Evolutionary conservation across 768 basidiomycete species (phyloP).

Genomic region (Suillus paluster): DNA sequence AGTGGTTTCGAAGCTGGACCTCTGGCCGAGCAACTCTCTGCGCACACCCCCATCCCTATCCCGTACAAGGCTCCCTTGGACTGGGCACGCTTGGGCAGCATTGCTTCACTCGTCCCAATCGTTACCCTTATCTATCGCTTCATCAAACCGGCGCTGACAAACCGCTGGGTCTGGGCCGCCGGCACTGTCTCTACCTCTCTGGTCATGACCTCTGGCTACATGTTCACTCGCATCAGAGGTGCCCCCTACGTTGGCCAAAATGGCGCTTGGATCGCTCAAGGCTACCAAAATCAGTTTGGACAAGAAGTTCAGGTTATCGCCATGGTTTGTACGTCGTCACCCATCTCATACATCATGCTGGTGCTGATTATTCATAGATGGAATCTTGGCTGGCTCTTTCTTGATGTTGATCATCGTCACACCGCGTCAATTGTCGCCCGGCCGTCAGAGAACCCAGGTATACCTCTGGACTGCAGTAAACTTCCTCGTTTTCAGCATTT

Average conservation of each 20-base stretch:
- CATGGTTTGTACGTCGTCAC: conserved; percentile 71
- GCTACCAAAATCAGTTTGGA: conserved; percentile 90
- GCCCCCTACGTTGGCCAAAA: conserved; percentile 68
- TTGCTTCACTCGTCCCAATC: conserved; percentile 50
- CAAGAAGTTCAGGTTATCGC: conserved; percentile 91
- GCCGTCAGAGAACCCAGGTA: conserved; percentile 81
- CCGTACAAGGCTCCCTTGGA: conserved; percentile 82
- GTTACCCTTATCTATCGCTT: conserved; percentile 58
- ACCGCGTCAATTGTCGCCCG: conserved; percentile 73
- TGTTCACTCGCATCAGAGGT: conserved; percentile 93
- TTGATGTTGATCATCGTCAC: conserved; percentile 80
- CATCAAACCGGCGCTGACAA: conserved; percentile 66
- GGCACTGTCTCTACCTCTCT: conserved; percentile 65
- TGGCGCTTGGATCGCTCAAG: conserved; percentile 83
- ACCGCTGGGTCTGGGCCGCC: conserved; percentile 81
- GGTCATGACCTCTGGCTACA: conserved; percentile 91
- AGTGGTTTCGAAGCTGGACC: conserved; percentile 86
- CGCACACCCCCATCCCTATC: conserved; percentile 77
- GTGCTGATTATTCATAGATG: conserved; percentile 59
- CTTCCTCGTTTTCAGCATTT: conserved; percentile 83
- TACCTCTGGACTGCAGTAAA: conserved; percentile 88
- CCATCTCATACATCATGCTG: background rate
- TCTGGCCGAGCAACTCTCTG: conserved; percentile 75
- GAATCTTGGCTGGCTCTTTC: conserved; percentile 77
- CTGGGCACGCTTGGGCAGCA: conserved; percentile 61